These are phyloP conservation scores for Aspergillus luchuensis DNA, from an alignment of 2,329 filamentous ascomycete species.

Conservation along the genomic window DNA sequence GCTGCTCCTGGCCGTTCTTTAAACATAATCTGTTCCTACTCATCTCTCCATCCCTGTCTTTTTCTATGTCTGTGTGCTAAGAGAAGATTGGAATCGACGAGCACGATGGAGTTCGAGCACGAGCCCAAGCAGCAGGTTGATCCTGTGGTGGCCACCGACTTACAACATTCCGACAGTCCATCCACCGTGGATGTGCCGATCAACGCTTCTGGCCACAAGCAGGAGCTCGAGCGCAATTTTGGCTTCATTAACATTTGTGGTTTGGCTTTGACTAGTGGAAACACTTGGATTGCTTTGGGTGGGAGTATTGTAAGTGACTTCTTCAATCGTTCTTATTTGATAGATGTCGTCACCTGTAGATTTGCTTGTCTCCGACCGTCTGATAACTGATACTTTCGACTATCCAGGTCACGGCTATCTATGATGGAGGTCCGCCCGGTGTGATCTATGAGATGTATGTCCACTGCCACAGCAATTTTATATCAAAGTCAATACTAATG, in stretches of 20 bases:
- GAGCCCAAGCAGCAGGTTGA: conserved; percentile 6
- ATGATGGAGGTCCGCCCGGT: conserved; percentile 63
- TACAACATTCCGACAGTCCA: conserved; percentile 23
- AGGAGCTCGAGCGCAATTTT: conserved; percentile 66
- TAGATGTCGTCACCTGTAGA: too few relatives aligned
- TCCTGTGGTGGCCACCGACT: neutral
- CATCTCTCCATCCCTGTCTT: neutral
- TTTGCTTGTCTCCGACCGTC: neutral
- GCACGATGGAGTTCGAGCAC: conserved; percentile 1
- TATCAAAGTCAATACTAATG: conserved; percentile 4
- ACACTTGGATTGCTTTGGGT: conserved; percentile 65
- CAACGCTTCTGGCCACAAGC: conserved; percentile 65
- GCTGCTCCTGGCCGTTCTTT: neutral
- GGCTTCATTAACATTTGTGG: conserved; percentile 61
- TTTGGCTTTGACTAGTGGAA: conserved; percentile 63
- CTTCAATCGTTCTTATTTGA: neutral
- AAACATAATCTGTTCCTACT: neutral
- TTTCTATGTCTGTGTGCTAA: neutral
- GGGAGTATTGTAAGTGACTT: conserved; percentile 58
- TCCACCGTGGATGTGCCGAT: conserved; percentile 44
- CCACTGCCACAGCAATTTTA: neutral
- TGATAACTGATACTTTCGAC: neutral
- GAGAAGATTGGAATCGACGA: neutral
- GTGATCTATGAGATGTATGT: conserved; percentile 62
- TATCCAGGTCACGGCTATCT: conserved; percentile 51